Base-by-base conservation (phyloP, 108 stramenopile species). In the Skeletonema marinoi region DNA sequence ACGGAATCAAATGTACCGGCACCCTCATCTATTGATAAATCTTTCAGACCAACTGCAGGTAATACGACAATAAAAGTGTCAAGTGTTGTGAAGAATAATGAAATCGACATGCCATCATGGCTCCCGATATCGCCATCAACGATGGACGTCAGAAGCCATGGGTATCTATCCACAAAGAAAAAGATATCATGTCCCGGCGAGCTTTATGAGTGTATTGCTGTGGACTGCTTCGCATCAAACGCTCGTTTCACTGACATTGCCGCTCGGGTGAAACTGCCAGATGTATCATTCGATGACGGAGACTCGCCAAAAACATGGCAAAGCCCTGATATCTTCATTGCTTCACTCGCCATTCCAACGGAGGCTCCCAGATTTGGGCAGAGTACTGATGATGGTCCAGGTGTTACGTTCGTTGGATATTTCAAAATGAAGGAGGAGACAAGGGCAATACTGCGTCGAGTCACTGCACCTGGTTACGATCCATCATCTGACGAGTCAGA, bases 341-440 rank as follows among this genome's bases (percentile, higher is more conserved):
- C 92, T 6, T 87, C 81, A 10, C 66, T 95, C 42, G 56, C 91
- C 10, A 71, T 95, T 33, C 94, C 94, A 32, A 95, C 90, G 1
- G 92, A 95, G 73, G 88, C 90, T n/a, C 93, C 94, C 5, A 88
- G 80, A 56, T 71, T 93, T 56, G 86, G 81, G 30, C 63, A 69
- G 12, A 44, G 70, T 25, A 46, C 74, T 1, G 83, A 87, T 30
- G 87, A 95, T 80, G 94, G 94, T 32, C 86, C 86, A 21, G 94
- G 94, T 39, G 86, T 80, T 33, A 90, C 90, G 2, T 70, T 95
- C 30, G 84, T 87, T 6, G 80, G 88, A 46, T 95, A 91, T 73
- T 90, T 86, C 67, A 80, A 41, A 50, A 93, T 95, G 94, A 83
- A 86, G 51, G 79, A 95, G 51, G 83, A 88, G 50, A 93, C 92